Evolutionary conservation across 202 grass and related monocot genomes (phyloP), one percentile per base, ranked within the genome.

Genomic region (Musa balbisiana): DNA sequence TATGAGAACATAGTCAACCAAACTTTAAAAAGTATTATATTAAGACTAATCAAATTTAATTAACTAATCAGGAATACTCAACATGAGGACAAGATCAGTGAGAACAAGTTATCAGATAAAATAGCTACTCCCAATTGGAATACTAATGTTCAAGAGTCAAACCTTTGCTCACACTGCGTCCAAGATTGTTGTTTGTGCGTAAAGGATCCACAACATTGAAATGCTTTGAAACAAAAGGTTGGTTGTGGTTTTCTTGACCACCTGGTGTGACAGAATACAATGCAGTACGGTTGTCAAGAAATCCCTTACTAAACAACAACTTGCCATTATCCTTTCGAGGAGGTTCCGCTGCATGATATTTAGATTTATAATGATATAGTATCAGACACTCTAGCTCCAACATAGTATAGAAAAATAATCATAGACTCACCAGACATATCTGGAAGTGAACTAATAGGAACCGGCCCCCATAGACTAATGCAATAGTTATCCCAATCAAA

Each of bases 161-260:
- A 97, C 93, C 93, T 92, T 92, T 92, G 81, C 86, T 90, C 66
- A 97, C 89, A 85, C 93, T 92, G 79, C 90, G 91, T 76, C 93
- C 93, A 10, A 97, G 93, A 69, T 97, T 97, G 73, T 97, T 97
- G 80, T 88, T 92, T 81, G 80, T 83, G 29, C 87, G 82, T 73
- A 97, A 87, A 81, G 93, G 93, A 85, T 97, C 93, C 74, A 97
- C 88, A 80, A 97, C 93, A 82, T 97, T 97, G 64, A 97, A 92
- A 81, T 92, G 86, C 74, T 97, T 97, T 59, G 90, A 91, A 85
- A 92, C 59, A 89, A 97, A 97, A 80, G 87, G 75, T 76, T 90
- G 93, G 13, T 71, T 78, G 67, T 84, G 85, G 49, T 63, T 92
- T 70, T 92, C 93, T 72, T 89, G 88, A 80, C 75, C 80, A 55